Evolutionary conservation across 2,329 filamentous ascomycete species (phyloP).

Genomic region (Diplodia scrobiculata): DNA sequence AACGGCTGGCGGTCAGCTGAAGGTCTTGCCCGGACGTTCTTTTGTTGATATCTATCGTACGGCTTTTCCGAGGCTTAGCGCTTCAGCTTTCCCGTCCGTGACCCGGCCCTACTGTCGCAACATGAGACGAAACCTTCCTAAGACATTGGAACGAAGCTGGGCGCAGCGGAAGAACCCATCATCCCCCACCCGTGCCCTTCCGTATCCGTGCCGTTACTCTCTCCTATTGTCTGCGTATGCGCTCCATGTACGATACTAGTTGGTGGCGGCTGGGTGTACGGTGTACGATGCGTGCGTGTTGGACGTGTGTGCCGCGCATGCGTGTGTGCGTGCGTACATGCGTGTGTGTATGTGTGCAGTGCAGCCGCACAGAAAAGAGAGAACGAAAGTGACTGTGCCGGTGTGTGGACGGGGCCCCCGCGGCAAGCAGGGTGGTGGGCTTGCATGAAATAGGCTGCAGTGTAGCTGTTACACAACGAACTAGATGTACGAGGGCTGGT

Average conservation of each 20-base stretch:
- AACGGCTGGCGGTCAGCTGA: background rate
- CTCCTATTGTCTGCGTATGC: background rate
- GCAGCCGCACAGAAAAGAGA: background rate
- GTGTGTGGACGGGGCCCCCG: background rate
- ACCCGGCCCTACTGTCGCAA: background rate
- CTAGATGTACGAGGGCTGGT: background rate
- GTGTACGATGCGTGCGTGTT: background rate
- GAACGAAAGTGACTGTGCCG: background rate
- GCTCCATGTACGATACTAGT: background rate
- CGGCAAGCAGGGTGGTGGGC: background rate
- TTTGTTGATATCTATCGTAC: background rate
- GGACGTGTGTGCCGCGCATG: background rate
- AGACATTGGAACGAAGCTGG: background rate
- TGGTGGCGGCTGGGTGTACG: background rate
- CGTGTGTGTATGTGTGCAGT: background rate
- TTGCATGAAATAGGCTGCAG: slow-evolving; percentile 8
- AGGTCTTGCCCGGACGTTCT: background rate
- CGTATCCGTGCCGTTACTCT: background rate
- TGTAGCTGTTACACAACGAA: slow-evolving; percentile 8
- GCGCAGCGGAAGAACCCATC: background rate
- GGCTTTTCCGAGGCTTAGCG: background rate
- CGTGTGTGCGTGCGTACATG: background rate
- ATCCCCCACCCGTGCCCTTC: background rate
- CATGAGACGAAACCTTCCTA: background rate
- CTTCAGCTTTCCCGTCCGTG: background rate